Conservation (phyloP, 1,139 yeast species). For the Debaryomyces sp. region DNA sequence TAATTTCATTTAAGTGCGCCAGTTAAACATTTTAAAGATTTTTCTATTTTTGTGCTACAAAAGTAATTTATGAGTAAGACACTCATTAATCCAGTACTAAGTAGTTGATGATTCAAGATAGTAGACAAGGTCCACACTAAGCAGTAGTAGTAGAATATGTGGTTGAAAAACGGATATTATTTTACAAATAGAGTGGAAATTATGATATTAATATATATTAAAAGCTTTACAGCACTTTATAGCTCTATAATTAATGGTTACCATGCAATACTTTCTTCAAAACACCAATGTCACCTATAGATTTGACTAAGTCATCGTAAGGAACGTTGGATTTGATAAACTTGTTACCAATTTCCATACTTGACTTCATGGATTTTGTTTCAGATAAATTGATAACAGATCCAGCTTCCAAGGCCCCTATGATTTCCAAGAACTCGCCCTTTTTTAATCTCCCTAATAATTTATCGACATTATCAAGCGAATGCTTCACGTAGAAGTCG, state of each 20-base stretch:
- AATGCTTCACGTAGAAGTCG: conserved; percentile 63
- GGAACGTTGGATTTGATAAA: conserved; percentile 38
- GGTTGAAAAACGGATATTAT: neutral
- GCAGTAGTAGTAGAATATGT: neutral
- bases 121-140: neutral
- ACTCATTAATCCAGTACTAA: neutral
- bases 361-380: conserved; percentile 8
- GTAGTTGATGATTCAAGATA: neutral
- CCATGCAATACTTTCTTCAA: conserved; percentile 25
- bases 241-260: neutral
- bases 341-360: conserved; percentile 32
- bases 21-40: conserved; percentile 14
- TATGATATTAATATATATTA: neutral
- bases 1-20: conserved; percentile 9
- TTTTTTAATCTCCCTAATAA: conserved; percentile 60
- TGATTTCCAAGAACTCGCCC: conserved; percentile 79
- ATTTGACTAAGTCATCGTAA: conserved; percentile 36
- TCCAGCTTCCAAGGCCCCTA: conserved; percentile 71
- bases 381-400: conserved; percentile 32
- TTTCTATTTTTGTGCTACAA: conserved; percentile 6
- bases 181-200: neutral
- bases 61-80: neutral
- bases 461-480: conserved; percentile 39
- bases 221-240: neutral
- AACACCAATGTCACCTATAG: conserved; percentile 36